Percentiles rank a stretch among this genome's conserved stretches.
Conservation (phyloP, 1,284 basidiomycete genomes). For the Fomitopsis palustris region DNA sequence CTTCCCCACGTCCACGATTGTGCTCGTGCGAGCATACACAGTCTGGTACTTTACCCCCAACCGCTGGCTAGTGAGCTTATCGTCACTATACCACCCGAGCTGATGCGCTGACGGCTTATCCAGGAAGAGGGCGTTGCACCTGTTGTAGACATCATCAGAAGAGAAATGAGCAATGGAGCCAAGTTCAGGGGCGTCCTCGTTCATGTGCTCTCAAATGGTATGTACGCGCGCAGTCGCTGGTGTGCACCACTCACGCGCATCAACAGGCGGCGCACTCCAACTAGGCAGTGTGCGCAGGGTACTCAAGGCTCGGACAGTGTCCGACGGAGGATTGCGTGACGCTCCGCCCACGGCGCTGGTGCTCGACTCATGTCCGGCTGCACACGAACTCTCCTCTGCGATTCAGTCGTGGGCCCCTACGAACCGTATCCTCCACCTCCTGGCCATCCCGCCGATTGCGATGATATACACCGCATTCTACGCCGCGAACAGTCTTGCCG, state of each 20-base stretch:
- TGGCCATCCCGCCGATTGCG: slow-evolving; percentile 8
- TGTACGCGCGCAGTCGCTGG: not conserved
- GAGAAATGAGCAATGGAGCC: not conserved
- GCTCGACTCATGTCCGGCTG: slow-evolving; percentile 12
- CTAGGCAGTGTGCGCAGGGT: slow-evolving; percentile 14
- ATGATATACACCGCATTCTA: slow-evolving; percentile 5
- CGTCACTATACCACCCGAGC: too few species aligned
- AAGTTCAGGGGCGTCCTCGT: slow-evolving; percentile 9
- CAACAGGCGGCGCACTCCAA: slow-evolving; percentile 12
- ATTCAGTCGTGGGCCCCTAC: slow-evolving; percentile 6
- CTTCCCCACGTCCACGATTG: slow-evolving; percentile 1
- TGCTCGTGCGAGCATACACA: not conserved
- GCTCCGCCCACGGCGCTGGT: slow-evolving; percentile 10
- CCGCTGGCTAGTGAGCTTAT: not conserved
- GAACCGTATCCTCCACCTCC: slow-evolving; percentile 7
- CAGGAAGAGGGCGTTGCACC: slow-evolving; percentile 8
- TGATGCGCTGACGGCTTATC: not conserved
- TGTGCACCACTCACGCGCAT: not conserved
- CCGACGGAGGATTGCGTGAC: too few species aligned
- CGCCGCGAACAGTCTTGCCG: slow-evolving; percentile 1
- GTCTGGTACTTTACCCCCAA: not conserved
- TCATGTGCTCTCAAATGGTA: slow-evolving; percentile 13
- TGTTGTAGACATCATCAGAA: slow-evolving; percentile 7
- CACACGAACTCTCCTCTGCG: slow-evolving; percentile 8
- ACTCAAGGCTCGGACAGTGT: too few species aligned